Evolutionary conservation across 129 eudicot species (phyloP).

Genomic region (Flaveria sonorensis): DNA sequence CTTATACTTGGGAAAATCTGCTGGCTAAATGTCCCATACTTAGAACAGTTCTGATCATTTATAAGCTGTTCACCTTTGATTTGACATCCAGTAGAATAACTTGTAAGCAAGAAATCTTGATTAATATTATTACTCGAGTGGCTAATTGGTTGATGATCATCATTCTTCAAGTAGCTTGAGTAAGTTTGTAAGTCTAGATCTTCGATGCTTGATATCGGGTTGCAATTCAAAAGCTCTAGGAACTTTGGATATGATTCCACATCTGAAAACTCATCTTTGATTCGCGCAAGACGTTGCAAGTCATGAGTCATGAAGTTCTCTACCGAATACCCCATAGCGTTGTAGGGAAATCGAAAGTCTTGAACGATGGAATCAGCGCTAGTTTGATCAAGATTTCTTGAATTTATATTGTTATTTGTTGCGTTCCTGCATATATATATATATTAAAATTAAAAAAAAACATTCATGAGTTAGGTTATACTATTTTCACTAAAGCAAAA

Average conservation of each 20-base stretch:
- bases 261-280: conserved; percentile 51
- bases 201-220: conserved; percentile 46
- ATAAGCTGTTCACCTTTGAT: conserved; percentile 37
- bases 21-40: conserved; percentile 48
- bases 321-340: conserved; percentile 27
- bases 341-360: conserved; percentile 51
- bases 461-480: not conserved
- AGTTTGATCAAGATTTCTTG: conserved; percentile 24
- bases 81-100: conserved; percentile 34
- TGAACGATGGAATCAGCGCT: conserved; percentile 41
- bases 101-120: conserved; percentile 44
- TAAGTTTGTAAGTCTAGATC: conserved; percentile 27
- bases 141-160: conserved; percentile 31
- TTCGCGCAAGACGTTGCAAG: conserved; percentile 41
- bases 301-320: conserved; percentile 37
- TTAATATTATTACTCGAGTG: conserved; percentile 28
- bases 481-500: not conserved
- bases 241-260: conserved; percentile 44
- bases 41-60: conserved; percentile 26
- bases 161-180: conserved; percentile 34
- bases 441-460: too few species aligned
- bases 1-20: conserved; percentile 68
- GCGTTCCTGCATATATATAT: conserved; percentile 7
- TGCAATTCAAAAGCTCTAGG: conserved; percentile 48
- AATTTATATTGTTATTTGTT: conserved; percentile 18